Evolutionary conservation across 768 basidiomycete species (phyloP), one percentile per base, ranked within the genome.

Genomic region (Lactarius trivialis): DNA sequence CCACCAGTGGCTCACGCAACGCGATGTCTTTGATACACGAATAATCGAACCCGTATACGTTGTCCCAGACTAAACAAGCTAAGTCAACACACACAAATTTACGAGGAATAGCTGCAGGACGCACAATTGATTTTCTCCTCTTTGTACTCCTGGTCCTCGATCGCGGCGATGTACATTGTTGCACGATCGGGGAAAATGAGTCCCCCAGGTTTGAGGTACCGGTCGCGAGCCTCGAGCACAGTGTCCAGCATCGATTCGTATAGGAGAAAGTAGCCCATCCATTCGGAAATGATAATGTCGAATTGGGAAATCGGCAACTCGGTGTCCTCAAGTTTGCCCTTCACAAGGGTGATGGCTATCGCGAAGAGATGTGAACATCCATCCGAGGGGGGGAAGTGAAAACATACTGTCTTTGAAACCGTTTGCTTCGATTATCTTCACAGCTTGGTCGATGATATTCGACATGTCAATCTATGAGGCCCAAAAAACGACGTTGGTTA

Each of bases 201-300:
- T 59, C 97, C 97, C 49, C 78, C 91, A 55, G 85, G 85, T 69
- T 90, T 93, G 69, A 99, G 85, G 79, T 97, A 98, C 75, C 91
- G 92, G 81, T 99, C 97, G 61, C 97, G 85, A 7, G 97, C 97
- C 52, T 95, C 81, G 48, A 99, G 85, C 59, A 99, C 97, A 28
- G 95, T 98, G 77, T 99, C 96, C 68, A 98, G 85, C 97, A 99
- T 98, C 71, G 93, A 95, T 74, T 98, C 97, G 79, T 98, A 98
- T 36, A 99, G 84, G 55, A 98, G 80, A 82, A 98, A 98, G 77
- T 99, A 99, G 48, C 97, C 97, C 97, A 99, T 99, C 97, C 96
- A 99, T 74, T 99, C 97, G 64, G 94, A 97, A 72, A 99, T 91
- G 77, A 99, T 97, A 76, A 99, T 98, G 74, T 99, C 97, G 72